Conservation (phyloP, 352 stramenopile genomes). For the Phytopythium kandeliae region DNA sequence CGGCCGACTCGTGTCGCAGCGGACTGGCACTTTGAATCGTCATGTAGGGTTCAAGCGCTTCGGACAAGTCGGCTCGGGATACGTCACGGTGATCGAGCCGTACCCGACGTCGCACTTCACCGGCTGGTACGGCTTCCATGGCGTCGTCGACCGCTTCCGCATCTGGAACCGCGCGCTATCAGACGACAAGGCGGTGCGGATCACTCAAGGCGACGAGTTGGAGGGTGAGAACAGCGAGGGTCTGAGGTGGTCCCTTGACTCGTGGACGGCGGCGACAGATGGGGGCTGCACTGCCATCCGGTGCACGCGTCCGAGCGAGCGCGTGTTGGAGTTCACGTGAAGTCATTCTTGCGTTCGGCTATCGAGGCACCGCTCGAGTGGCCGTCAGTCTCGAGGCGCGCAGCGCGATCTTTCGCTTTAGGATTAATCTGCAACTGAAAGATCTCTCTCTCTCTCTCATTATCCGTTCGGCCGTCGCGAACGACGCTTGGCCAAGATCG, state of each 20-base stretch:
- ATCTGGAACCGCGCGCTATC: constrained; percentile 10
- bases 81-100: constrained; percentile 13
- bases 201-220: constrained; percentile 7
- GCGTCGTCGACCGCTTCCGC: constrained; percentile 23
- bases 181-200: constrained; percentile 4
- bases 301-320: constrained; percentile 1
- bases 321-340: background rate
- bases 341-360: no score
- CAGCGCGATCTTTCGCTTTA: no score
- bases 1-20: background rate
- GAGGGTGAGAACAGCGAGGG: no score
- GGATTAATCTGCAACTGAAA: no score
- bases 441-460: no score
- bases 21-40: background rate
- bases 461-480: no score
- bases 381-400: no score
- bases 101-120: constrained; percentile 11
- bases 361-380: no score
- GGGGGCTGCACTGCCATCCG: background rate
- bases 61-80: background rate
- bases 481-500: no score
- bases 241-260: no score
- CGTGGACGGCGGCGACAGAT: no score
- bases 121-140: constrained; percentile 46
- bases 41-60: background rate